Percentiles rank a stretch among this genome's conserved stretches.
Conservation (phyloP, 768 basidiomycete genomes). For the Peribolospora kevripleyi region DNA sequence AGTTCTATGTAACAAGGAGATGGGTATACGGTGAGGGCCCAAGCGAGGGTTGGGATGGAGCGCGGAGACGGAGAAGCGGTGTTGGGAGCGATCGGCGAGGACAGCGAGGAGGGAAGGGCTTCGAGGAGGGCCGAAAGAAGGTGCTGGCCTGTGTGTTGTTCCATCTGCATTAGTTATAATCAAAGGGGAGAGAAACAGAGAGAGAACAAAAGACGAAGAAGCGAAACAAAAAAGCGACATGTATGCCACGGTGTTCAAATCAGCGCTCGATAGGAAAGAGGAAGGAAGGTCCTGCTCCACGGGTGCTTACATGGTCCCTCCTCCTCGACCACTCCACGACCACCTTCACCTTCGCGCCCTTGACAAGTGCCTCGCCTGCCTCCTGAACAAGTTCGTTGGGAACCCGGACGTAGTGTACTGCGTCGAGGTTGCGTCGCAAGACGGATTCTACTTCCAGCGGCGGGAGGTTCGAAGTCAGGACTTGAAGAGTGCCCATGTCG, state of each 20-base stretch:
- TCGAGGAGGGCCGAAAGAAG: constrained; percentile 14
- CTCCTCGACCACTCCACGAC: constrained; percentile 38
- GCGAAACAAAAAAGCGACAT: not conserved
- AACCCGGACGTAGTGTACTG: constrained; percentile 38
- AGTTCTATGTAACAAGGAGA: constrained; percentile 54
- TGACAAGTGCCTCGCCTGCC: constrained; percentile 24
- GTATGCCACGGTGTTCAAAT: no score
- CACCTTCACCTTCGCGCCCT: constrained; percentile 32
- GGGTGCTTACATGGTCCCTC: constrained; percentile 34
- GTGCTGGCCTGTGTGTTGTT: constrained; percentile 65
- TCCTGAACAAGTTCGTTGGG: no score
- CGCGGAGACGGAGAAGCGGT: constrained; percentile 19
- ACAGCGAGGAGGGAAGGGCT: constrained; percentile 35
- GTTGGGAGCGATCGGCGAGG: constrained; percentile 28
- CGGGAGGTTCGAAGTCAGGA: constrained; percentile 15
- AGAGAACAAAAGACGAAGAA: not conserved
- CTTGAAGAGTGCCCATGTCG: constrained; percentile 37
- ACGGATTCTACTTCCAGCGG: constrained; percentile 23
- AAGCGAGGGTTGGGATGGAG: constrained; percentile 41
- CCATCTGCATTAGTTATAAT: constrained; percentile 23
- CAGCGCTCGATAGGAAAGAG: not conserved
- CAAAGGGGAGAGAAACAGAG: not conserved
- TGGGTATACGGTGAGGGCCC: constrained; percentile 50
- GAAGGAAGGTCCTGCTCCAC: not conserved
- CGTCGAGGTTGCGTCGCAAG: constrained; percentile 43